phyloP scores from a whole-genome alignment of 495 filamentous ascomycete genomes.

The Hypoxylon crocopeplum region DNA sequence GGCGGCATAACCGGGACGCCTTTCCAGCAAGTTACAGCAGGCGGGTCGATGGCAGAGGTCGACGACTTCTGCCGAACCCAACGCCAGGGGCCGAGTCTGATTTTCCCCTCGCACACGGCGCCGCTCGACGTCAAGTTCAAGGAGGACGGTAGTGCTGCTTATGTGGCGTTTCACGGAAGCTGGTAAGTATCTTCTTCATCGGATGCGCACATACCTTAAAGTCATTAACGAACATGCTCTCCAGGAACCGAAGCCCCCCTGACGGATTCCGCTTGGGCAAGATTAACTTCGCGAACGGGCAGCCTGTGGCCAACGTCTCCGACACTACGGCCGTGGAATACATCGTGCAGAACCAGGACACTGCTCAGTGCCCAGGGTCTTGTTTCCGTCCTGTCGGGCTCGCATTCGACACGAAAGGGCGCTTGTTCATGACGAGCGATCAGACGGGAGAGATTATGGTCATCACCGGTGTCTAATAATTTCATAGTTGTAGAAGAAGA shows the following conservation, averaged over 20 bases:
- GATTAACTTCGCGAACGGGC: conserved; percentile 53
- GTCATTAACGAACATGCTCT: neutral
- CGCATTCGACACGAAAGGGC: conserved; percentile 53
- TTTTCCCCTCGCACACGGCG: conserved; percentile 62
- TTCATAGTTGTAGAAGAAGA: neutral
- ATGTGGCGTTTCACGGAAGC: conserved; percentile 63
- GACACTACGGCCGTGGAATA: conserved; percentile 51
- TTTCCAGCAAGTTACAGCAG: conserved; percentile 37
- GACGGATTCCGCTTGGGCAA: conserved; percentile 57
- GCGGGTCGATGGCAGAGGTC: conserved; percentile 26
- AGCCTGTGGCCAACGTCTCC: conserved; percentile 48
- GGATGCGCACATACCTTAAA: neutral
- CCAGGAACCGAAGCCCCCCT: conserved; percentile 50
- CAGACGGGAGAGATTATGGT: conserved; percentile 57
- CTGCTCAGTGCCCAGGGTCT: conserved; percentile 38
- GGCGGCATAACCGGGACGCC: conserved; percentile 34
- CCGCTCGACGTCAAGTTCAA: conserved; percentile 63
- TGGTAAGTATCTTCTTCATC: conserved; percentile 48
- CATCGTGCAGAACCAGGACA: conserved; percentile 55
- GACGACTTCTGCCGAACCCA: conserved; percentile 51
- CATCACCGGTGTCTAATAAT: conserved; percentile 43
- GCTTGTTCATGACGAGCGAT: conserved; percentile 58
- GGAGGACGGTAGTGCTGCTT: conserved; percentile 47
- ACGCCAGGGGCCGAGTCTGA: conserved; percentile 52
- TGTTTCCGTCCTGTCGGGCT: conserved; percentile 61